Base-by-base conservation (phyloP, 192 early-diverging fungal species). In the Rhizophagus clarus region DNA sequence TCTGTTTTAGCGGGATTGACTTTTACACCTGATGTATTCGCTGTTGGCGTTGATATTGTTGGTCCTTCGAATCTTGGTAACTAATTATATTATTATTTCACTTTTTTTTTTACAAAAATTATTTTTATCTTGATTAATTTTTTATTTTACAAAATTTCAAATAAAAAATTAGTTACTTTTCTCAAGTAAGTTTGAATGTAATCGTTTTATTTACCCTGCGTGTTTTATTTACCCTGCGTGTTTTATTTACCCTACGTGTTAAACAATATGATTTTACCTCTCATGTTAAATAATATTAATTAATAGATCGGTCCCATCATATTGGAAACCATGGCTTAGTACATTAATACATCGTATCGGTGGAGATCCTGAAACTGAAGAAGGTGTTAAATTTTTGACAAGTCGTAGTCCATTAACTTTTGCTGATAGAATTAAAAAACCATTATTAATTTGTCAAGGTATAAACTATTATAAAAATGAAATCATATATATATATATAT, bases 11-110 rank as follows among this genome's bases (percentile, higher is more conserved):
- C 85, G 1, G 85, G 85, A 20, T 81, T 86, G 24, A 83, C 85
- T 2, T 83, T 84, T 60, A 86, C 85, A 28, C 85, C 85, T 40
- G 82, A 86, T 26, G 84, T 81, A 29, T 86, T 83, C 80, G 75
- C 81, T 61, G 85, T 81, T 24, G 72, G 84, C 24, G 85, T 86
- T 4, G 85, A 86, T 60, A 42, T 86, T 26, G 84, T 81, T 60
- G 85, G 85, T 24, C 84, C 85, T 42, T 82, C 80, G 22, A 86
- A 86, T 26, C 69, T 86, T 20, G 37, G 60, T 31, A 86, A 62
- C 63, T n/a, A 78, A 8, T 73, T 22, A 72, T 85, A 31, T 84
- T 81, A n/a, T 72, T 81, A n/a, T 86, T 83, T 40, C 17, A 0
- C 5, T 51, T 51, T 11, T 51, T 51, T 49, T 15, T 49, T 49